Evolutionary conservation across 805 yeast genomes (phyloP).

Genomic region (Yarrowia sp.): DNA sequence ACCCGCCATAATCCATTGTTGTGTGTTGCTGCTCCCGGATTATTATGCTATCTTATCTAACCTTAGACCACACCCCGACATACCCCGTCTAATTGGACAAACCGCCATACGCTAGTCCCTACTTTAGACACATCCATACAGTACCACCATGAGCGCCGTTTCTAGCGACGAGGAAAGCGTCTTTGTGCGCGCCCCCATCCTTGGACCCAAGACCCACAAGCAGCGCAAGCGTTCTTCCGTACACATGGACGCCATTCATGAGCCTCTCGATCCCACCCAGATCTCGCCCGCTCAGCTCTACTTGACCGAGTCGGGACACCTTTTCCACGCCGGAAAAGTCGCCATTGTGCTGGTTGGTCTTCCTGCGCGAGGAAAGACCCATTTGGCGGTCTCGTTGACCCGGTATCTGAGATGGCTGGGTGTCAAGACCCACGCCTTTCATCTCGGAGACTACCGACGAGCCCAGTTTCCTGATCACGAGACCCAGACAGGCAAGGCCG

Average conservation of each 20-base stretch:
- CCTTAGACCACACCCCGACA: slow-evolving; percentile 34
- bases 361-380: slow-evolving; percentile 96
- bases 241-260: slow-evolving; percentile 69
- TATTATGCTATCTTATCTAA: slow-evolving; percentile 12
- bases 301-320: slow-evolving; percentile 87
- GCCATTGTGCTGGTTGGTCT: slow-evolving; percentile 88
- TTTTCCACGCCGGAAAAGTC: slow-evolving; percentile 95
- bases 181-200: slow-evolving; percentile 27
- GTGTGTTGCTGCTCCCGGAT: no score
- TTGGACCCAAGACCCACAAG: slow-evolving; percentile 31
- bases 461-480: slow-evolving; percentile 38
- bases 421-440: slow-evolving; percentile 89
- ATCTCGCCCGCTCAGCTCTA: slow-evolving; percentile 92
- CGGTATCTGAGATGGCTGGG: slow-evolving; percentile 96
- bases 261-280: slow-evolving; percentile 63
- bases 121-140: slow-evolving; percentile 7
- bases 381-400: slow-evolving; percentile 87
- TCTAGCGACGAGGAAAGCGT: slow-evolving; percentile 38
- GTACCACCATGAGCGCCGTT: slow-evolving; percentile 36
- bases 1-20: no score
- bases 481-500: slow-evolving; percentile 44
- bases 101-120: neutral
- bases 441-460: slow-evolving; percentile 89
- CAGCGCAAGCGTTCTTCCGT: slow-evolving; percentile 40
- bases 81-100: slow-evolving; percentile 20